These are phyloP conservation scores for Fusarium zealandicum DNA, from an alignment of 2,329 filamentous ascomycete species.

Conservation along the genomic window DNA sequence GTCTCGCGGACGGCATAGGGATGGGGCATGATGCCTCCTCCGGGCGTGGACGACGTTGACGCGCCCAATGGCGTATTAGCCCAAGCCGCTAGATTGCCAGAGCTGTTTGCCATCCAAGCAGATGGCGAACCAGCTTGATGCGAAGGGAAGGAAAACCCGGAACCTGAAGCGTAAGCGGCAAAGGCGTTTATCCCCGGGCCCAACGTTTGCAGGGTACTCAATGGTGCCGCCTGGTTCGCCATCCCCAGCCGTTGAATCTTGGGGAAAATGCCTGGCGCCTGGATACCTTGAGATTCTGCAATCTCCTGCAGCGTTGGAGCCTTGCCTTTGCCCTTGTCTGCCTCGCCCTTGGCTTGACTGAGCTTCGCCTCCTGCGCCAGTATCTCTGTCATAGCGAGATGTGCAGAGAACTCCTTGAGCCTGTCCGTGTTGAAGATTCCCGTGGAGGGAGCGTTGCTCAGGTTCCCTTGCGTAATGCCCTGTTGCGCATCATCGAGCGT, in stretches of 20 bases:
- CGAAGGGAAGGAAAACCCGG: constrained; percentile 13
- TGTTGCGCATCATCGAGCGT: constrained; percentile 25
- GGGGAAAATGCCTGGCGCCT: constrained; percentile 9
- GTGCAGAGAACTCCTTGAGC: constrained; percentile 10
- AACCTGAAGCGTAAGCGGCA: constrained; percentile 7
- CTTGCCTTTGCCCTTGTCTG: background rate
- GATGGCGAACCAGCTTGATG: background rate
- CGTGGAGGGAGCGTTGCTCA: constrained; percentile 18
- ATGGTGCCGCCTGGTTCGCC: constrained; percentile 7
- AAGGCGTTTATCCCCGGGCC: constrained; percentile 2
- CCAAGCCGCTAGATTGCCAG: constrained; percentile 10
- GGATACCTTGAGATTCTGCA: constrained; percentile 13
- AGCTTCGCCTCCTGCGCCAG: constrained; percentile 2
- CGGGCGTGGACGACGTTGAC: background rate
- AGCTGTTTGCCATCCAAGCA: constrained; percentile 17
- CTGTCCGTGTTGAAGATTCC: constrained; percentile 19
- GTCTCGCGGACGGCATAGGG: constrained; percentile 32
- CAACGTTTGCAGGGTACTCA: background rate
- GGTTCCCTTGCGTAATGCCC: background rate
- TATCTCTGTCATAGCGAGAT: constrained; percentile 3
- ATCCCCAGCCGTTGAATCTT: constrained; percentile 25
- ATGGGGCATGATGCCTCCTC: constrained; percentile 30
- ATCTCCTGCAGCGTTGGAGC: constrained; percentile 8
- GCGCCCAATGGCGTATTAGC: constrained; percentile 9
- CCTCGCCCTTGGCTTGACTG: background rate